A percentile compares a stretch with the other conserved stretches of the same genome.
phyloP scores from a whole-genome alignment of 305 asterid genomes.

The Withania somnifera region DNA sequence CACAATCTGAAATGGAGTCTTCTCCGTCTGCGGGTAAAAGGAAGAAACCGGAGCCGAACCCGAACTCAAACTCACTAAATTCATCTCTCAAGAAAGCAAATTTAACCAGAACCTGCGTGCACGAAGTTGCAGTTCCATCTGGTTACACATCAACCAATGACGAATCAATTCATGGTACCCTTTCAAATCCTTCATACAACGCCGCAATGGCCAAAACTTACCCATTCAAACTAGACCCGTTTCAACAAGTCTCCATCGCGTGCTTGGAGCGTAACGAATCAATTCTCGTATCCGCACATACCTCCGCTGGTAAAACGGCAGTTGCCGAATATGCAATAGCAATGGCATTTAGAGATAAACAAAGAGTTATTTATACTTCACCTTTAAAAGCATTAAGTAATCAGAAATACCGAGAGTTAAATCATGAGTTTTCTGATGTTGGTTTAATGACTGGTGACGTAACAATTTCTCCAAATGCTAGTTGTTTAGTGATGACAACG shows the following conservation, averaged over 20 bases:
- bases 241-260: constrained; percentile 73
- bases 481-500: constrained; percentile 97
- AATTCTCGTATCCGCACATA: constrained; percentile 86
- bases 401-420: constrained; percentile 90
- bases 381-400: constrained; percentile 90
- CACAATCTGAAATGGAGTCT: background rate
- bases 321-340: constrained; percentile 98
- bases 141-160: constrained; percentile 47
- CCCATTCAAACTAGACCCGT: constrained; percentile 76
- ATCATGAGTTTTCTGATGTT: constrained; percentile 88
- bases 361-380: constrained; percentile 89
- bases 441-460: constrained; percentile 99
- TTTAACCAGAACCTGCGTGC: constrained; percentile 66
- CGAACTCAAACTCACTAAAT: constrained; percentile 16
- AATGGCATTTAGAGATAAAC: constrained; percentile 86
- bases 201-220: constrained; percentile 73
- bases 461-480: constrained; percentile 83
- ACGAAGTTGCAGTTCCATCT: constrained; percentile 89
- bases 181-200: constrained; percentile 53
- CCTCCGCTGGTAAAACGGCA: constrained; percentile 98
- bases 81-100: constrained; percentile 43
- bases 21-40: constrained; percentile 40
- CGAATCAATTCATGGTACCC: constrained; percentile 66
- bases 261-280: constrained; percentile 92
- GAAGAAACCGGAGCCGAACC: constrained; percentile 29